A percentile compares a stretch with the other conserved stretches of the same genome.
phyloP scores from a whole-genome alignment of 257 asterid species.

The Lithospermum erythrorhizon region DNA sequence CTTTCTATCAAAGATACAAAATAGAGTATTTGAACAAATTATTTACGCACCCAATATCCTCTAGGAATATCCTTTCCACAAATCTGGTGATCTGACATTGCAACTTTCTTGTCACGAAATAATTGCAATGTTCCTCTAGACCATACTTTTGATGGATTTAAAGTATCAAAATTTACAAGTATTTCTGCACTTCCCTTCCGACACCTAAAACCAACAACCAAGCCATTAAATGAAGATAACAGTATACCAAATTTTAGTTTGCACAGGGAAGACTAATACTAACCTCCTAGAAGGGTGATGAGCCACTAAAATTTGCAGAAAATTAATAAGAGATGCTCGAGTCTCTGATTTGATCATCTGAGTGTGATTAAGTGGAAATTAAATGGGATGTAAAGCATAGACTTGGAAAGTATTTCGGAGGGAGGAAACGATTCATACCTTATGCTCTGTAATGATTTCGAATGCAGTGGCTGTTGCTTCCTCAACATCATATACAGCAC shows the following conservation, averaged over 20 bases:
- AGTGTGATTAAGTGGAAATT: conserved; percentile 8
- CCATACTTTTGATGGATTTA: conserved; percentile 26
- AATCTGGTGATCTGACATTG: conserved; percentile 42
- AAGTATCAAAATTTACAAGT: conserved; percentile 70
- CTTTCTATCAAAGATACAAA: background rate
- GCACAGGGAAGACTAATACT: conserved; percentile 1
- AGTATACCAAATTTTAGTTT: conserved; percentile 1
- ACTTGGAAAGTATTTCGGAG: background rate
- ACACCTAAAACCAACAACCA: conserved; percentile 43
- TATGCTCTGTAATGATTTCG: conserved; percentile 57
- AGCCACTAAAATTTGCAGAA: conserved; percentile 81
- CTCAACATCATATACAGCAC: conserved; percentile 82
- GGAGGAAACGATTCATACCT: conserved; percentile 31
- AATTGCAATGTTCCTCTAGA: conserved; percentile 25
- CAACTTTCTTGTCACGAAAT: conserved; percentile 27
- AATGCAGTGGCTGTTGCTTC: conserved; percentile 83
- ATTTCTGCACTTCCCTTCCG: conserved; percentile 91
- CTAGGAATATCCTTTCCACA: conserved; percentile 93
- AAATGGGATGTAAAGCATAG: conserved; percentile 5
- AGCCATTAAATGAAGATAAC: conserved; percentile 11
- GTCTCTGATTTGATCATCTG: conserved; percentile 83
- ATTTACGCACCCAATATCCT: conserved; percentile 84
- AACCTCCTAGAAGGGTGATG: conserved; percentile 97
- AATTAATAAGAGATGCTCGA: conserved; percentile 51
- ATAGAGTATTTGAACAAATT: conserved; percentile 9